These are phyloP conservation scores for Cornus controversa DNA, from an alignment of 148 eudicot genomes.

Conservation along the genomic window DNA sequence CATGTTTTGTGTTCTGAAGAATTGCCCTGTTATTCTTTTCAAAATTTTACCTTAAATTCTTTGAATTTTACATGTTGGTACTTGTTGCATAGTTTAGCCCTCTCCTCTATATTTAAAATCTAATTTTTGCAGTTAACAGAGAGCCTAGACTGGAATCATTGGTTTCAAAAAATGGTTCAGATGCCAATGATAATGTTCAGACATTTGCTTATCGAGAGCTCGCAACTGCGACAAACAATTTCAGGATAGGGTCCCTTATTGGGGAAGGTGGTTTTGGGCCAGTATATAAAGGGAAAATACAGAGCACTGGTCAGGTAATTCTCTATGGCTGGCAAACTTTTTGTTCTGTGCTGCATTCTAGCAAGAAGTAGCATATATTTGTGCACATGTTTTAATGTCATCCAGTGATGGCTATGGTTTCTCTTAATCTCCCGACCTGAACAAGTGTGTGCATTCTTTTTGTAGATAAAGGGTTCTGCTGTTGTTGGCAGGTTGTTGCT, in stretches of 20 bases:
- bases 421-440: background rate
- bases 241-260: slow-evolving; percentile 29
- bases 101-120: background rate
- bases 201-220: slow-evolving; percentile 36
- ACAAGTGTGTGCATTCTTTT: background rate
- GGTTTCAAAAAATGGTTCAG: slow-evolving; percentile 8
- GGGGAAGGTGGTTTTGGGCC: slow-evolving; percentile 54
- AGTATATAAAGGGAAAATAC: slow-evolving; percentile 32
- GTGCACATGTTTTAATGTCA: background rate
- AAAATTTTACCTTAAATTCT: background rate
- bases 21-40: background rate
- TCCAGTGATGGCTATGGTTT: background rate
- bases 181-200: slow-evolving; percentile 3
- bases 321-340: background rate
- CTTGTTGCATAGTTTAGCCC: background rate
- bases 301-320: slow-evolving; percentile 34
- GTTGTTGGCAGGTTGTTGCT: slow-evolving; percentile 47
- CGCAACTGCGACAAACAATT: slow-evolving; percentile 42
- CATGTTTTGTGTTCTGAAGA: slow-evolving; percentile 1
- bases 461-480: background rate
- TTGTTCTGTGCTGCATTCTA: background rate
- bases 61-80: background rate
- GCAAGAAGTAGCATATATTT: background rate
- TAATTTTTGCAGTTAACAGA: slow-evolving; percentile 10
- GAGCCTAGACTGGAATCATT: slow-evolving; percentile 11